Evolutionary conservation across 2,329 filamentous ascomycete genomes (phyloP), one percentile per base, ranked within the genome.

Genomic region (Beauveria bassiana): DNA sequence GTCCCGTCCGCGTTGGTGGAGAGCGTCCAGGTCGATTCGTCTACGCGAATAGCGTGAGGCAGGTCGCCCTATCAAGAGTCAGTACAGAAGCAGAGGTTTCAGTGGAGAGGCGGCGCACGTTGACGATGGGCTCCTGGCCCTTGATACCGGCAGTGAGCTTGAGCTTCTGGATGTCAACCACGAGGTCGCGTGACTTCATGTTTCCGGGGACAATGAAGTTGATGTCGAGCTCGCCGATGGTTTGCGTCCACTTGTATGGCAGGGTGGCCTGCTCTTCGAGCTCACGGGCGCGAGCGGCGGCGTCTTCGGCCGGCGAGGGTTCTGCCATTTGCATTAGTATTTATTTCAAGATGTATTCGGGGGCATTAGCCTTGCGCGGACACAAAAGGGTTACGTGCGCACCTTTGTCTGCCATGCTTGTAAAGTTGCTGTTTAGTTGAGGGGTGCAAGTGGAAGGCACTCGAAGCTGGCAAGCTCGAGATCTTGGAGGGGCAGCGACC

Each of bases 221-320:
- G 69, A 98, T 78, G 71, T 96, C 91, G 64, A 97, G 78, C 71
- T 98, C 95, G 68, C 82, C 82, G 73, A 99, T 96, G 26, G 89
- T 93, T 78, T 99, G 95, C 12, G 84, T 89, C 95, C 95, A 99
- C 78, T 96, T 95, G 86, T 99, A 99, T 1, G 95, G 95, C 47
- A 99, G 86, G 26, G 88, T 85, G 47, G 87, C 52, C 79, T 99
- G 95, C 78, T 99, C 95, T 69, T 87, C 89, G 61, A 84, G 81
- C 78, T 99, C 92, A 73, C 88, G 87, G 64, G 86, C 87, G 66
- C 79, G 80, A 62, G 82, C 80, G 22, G 83, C 83, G 12, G 81
- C 85, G 66, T 81, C 78, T 66, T 85, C 80, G 65, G 82, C 84
- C 63, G 81, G 76, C 24, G 78, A 80, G 61, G 73, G 77, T 69